Percentiles rank a stretch among this genome's conserved stretches.
Evolutionary conservation across 495 filamentous ascomycete species (phyloP).

Genomic region (Xylaria acuta): DNA sequence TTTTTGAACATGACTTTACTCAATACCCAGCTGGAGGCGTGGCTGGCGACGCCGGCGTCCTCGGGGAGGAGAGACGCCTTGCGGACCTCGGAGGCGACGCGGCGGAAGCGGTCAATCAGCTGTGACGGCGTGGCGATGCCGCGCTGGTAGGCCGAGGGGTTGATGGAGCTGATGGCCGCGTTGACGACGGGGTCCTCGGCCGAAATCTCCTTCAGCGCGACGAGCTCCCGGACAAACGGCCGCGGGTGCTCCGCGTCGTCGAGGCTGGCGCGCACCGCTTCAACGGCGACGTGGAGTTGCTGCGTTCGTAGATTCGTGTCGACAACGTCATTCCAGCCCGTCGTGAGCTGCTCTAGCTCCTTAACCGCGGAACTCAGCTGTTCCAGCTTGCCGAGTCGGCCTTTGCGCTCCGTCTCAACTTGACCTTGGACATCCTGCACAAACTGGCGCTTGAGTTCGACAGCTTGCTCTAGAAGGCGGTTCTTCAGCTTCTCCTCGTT

Average conservation of each 20-base stretch:
- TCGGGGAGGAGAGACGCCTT: conserved; percentile 92
- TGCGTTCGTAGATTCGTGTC: conserved; percentile 91
- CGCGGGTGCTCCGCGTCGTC: conserved; percentile 74
- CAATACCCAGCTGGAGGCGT: conserved; percentile 84
- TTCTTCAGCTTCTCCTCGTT: conserved; percentile 82
- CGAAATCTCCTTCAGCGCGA: conserved; percentile 91
- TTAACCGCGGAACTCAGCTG: conserved; percentile 77
- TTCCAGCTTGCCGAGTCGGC: conserved; percentile 82
- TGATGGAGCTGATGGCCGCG: conserved; percentile 92
- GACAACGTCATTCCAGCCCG: conserved; percentile 84
- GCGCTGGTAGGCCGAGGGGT: conserved; percentile 90
- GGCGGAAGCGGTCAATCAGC: conserved; percentile 93
- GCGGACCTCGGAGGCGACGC: conserved; percentile 90
- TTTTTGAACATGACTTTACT: conserved; percentile 96
- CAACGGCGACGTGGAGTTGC: conserved; percentile 91
- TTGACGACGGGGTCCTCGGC: conserved; percentile 80
- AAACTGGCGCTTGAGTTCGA: conserved; percentile 84
- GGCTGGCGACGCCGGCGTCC: conserved; percentile 90
- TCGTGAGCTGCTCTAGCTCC: conserved; percentile 83
- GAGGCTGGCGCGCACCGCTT: conserved; percentile 84
- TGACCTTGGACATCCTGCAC: conserved; percentile 75
- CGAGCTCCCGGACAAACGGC: conserved; percentile 88
- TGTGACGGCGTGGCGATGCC: conserved; percentile 82
- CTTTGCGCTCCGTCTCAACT: conserved; percentile 87
- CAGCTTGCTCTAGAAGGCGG: conserved; percentile 86